Evolutionary conservation across 495 filamentous ascomycete species (phyloP).

Genomic region (Gamarada debralockiae): DNA sequence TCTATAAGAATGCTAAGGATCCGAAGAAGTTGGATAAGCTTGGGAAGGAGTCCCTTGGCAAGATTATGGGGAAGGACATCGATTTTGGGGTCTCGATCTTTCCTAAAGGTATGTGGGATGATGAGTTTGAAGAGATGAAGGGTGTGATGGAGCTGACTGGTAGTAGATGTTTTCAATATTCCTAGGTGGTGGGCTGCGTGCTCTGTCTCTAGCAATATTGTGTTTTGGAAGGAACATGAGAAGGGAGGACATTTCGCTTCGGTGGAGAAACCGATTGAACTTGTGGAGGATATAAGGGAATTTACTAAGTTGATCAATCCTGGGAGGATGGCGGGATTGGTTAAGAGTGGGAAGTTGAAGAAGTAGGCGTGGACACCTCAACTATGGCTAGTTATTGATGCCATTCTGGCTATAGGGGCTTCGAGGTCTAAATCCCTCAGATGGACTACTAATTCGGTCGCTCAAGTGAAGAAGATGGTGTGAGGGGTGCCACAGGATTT

Average conservation of each 20-base stretch:
- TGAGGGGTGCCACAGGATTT: too few relatives aligned
- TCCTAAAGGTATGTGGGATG: constrained; percentile 7
- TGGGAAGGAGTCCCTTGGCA: neutral
- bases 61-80: neutral
- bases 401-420: too few relatives aligned
- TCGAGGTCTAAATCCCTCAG: too few relatives aligned
- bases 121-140: neutral
- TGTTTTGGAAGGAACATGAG: constrained; percentile 47
- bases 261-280: constrained; percentile 48
- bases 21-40: constrained; percentile 1
- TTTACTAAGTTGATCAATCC: too few relatives aligned
- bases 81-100: constrained; percentile 21
- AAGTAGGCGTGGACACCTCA: too few relatives aligned
- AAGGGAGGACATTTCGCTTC: constrained; percentile 63
- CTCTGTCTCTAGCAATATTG: constrained; percentile 39
- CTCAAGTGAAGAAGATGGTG: too few relatives aligned
- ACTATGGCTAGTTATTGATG: too few relatives aligned
- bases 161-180: constrained; percentile 11
- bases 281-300: constrained; percentile 49
- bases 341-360: too few relatives aligned
- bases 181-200: constrained; percentile 14
- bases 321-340: too few relatives aligned
- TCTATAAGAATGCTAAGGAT: constrained; percentile 19
- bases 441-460: too few relatives aligned
- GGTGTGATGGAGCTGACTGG: too few relatives aligned